Evolutionary conservation across 495 filamentous ascomycete genomes (phyloP), one percentile per base, ranked within the genome.

Genomic region (Penicillium odoratum): DNA sequence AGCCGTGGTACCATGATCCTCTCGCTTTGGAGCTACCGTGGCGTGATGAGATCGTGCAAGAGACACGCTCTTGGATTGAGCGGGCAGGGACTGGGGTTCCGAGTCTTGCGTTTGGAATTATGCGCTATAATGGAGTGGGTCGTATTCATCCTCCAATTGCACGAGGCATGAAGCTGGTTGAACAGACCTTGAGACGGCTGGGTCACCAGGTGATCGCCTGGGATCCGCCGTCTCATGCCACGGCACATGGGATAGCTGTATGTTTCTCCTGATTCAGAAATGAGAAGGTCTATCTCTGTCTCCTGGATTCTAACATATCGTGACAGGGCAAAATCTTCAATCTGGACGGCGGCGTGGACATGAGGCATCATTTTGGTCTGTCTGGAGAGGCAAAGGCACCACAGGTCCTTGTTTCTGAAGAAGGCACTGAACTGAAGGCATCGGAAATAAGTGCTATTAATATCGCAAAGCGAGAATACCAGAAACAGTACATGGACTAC

Each of bases 1-100:
- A 84, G 55, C 87, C 87, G 10, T 90, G 87, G 87, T 69, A 83
- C 7, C 75, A 83, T 62, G 87, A 90, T 70, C 87, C 87, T 0
- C 68, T 85, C 16, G 82, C 80, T 1, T 57, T 79, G 43, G 81
- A 87, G 55, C 56, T 90, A 5, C 87, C 87, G 7, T 90, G 86
- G 87, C 75, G 86, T 46, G 71, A 80, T 33, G 74, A 80, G 9
- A 58, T 74, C n/a, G 78, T 78, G 40, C 60, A 81, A 16, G 60
- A 74, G 47, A 76, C 82, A 4, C 69, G 71, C 13, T 71, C 77
- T 31, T 58, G 79, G 48, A 75, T 80, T 9, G 56, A 70, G 13
- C 56, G 69, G 25, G 65, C 73, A 8, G 60, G 51, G 3, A 48
- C 53, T 3, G 71, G 70, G 8, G 47, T 48, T 1, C 62, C 71